Percentiles rank a stretch among this genome's conserved stretches.
Conservation (phyloP, 768 basidiomycete genomes). For the Floccularia luteovirens region DNA sequence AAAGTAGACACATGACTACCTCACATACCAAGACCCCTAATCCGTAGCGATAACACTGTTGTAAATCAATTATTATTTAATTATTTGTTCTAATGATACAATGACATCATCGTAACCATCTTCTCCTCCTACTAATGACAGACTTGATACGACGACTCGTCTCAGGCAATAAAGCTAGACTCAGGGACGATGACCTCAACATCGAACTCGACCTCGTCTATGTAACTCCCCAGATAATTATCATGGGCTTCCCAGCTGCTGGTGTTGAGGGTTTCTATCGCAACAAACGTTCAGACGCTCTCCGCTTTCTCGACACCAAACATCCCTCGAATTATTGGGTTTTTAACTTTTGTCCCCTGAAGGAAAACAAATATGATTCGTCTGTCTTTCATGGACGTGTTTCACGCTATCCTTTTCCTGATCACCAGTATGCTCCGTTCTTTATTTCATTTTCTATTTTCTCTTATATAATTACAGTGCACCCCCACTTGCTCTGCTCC, state of each 20-base stretch:
- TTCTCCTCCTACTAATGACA: slow-evolving; percentile 30
- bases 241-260: slow-evolving; percentile 80
- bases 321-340: slow-evolving; percentile 80
- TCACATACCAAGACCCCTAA: no score
- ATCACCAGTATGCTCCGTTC: slow-evolving; percentile 64
- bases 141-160: slow-evolving; percentile 68
- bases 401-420: slow-evolving; percentile 83
- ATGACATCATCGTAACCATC: no score
- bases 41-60: no score
- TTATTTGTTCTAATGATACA: no score
- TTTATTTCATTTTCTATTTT: background rate
- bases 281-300: slow-evolving; percentile 70
- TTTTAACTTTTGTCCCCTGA: slow-evolving; percentile 81
- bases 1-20: no score
- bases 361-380: slow-evolving; percentile 74
- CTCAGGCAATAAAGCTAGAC: slow-evolving; percentile 77
- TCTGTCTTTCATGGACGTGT: slow-evolving; percentile 65
- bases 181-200: slow-evolving; percentile 56
- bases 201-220: slow-evolving; percentile 69
- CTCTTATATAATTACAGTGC: slow-evolving; percentile 32
- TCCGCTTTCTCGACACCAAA: slow-evolving; percentile 63
- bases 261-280: slow-evolving; percentile 78
- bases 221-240: slow-evolving; percentile 68
- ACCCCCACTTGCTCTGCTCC: slow-evolving; percentile 70
- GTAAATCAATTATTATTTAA: no score